These are phyloP conservation scores for Fusarium sp. DNA, from an alignment of 2,329 filamentous ascomycete genomes.

Conservation along the genomic window DNA sequence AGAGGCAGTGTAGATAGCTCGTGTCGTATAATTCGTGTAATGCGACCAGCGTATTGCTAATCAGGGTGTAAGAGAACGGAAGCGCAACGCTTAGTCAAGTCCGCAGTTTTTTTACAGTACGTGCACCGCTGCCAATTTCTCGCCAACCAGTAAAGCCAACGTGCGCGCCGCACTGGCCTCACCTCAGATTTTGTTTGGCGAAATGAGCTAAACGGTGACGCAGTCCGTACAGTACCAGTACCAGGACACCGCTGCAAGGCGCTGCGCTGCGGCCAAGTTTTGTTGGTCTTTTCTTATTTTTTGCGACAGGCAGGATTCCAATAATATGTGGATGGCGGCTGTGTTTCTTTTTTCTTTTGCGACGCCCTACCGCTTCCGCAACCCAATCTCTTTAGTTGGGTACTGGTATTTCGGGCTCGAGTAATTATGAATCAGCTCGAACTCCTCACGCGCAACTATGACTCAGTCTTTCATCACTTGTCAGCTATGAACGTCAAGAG, in stretches of 20 bases:
- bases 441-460: slow-evolving; percentile 39
- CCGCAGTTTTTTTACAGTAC: slow-evolving; percentile 20
- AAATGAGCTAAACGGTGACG: slow-evolving; percentile 49
- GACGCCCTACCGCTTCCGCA: slow-evolving; percentile 36
- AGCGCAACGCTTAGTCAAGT: slow-evolving; percentile 46
- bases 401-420: slow-evolving; percentile 37
- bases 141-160: slow-evolving; percentile 39
- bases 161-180: slow-evolving; percentile 47
- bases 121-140: slow-evolving; percentile 32
- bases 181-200: slow-evolving; percentile 33
- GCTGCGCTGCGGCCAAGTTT: slow-evolving; percentile 44
- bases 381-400: slow-evolving; percentile 44
- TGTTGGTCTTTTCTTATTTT: slow-evolving; percentile 37
- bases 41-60: slow-evolving; percentile 36
- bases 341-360: slow-evolving; percentile 27
- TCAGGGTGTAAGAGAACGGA: slow-evolving; percentile 39
- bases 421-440: slow-evolving; percentile 38
- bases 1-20: slow-evolving; percentile 42
- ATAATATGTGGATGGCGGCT: slow-evolving; percentile 39
- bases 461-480: slow-evolving; percentile 39
- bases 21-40: slow-evolving; percentile 2
- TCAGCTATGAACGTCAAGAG: slow-evolving; percentile 34
- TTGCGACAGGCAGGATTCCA: slow-evolving; percentile 9
- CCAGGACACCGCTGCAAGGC: slow-evolving; percentile 41
- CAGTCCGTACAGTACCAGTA: slow-evolving; percentile 39